Percentiles rank a stretch among this genome's conserved stretches.
Conservation (phyloP, 192 early-diverging fungal species). For the Backusella psychrophila region DNA sequence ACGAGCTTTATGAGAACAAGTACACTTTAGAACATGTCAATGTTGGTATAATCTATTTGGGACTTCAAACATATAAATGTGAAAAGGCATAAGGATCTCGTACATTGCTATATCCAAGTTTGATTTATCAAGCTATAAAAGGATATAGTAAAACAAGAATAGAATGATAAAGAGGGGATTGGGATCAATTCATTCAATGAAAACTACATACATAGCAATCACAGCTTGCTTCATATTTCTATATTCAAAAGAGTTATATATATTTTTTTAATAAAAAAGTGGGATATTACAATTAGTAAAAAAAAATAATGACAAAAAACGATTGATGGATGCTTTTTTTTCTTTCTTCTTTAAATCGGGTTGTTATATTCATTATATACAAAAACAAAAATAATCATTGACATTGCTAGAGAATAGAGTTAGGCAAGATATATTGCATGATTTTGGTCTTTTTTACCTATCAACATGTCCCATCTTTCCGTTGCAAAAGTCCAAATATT, state of each 20-base stretch:
- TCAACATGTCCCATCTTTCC: slow-evolving; percentile 20
- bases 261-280: neutral
- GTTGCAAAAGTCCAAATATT: slow-evolving; percentile 16
- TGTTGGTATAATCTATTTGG: no score
- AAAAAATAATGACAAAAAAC: no score
- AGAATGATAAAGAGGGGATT: neutral
- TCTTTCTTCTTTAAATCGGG: neutral
- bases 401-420: neutral
- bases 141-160: no score
- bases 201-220: neutral
- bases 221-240: no score
- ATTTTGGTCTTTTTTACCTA: neutral
- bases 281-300: neutral
- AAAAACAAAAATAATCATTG: slow-evolving; percentile 11
- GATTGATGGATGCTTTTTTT: neutral
- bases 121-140: neutral
- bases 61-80: no score
- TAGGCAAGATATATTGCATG: neutral
- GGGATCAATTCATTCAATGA: no score
- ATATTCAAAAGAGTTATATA: no score
- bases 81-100: neutral
- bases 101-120: neutral
- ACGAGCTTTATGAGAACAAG: no score
- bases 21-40: no score
- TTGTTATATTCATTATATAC: slow-evolving; percentile 13